phyloP scores from a whole-genome alignment of 1,139 yeast species.

The Magnusiomyces magnusii region DNA sequence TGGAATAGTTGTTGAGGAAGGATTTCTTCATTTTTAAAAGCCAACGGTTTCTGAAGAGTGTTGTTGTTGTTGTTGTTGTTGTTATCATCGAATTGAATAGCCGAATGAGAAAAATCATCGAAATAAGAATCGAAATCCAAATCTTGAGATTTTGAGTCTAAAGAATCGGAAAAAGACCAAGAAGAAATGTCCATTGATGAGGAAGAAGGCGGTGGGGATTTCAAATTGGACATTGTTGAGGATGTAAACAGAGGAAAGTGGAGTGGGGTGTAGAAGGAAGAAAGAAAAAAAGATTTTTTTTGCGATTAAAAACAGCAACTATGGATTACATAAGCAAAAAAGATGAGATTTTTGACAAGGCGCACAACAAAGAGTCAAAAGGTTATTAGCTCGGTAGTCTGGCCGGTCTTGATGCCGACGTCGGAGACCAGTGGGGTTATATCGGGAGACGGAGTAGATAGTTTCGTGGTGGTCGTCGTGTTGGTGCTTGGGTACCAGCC shows the following conservation, averaged over 20 bases:
- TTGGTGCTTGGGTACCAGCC: constrained; percentile 1
- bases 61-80: not conserved
- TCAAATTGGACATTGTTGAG: not conserved
- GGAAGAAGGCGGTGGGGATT: not conserved
- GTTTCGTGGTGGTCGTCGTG: not conserved
- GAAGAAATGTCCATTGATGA: constrained; percentile 6
- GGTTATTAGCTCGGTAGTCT: not conserved
- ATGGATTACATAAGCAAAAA: not conserved
- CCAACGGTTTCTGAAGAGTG: not conserved
- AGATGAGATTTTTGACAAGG: too few relatives aligned
- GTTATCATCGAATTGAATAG: not conserved
- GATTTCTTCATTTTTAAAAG: not conserved
- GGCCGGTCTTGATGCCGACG: not conserved
- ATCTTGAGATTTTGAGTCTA: not conserved
- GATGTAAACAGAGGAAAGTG: not conserved
- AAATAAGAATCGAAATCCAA: not conserved
- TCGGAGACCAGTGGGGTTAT: not conserved
- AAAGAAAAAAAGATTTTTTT: not conserved
- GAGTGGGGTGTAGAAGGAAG: not conserved
- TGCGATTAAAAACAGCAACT: not conserved
- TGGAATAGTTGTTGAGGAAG: not conserved
- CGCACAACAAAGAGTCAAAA: not conserved
- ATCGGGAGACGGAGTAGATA: not conserved
- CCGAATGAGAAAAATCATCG: not conserved
- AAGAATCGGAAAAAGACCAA: not conserved